Percentiles rank a stretch among this genome's conserved stretches.
phyloP scores from a whole-genome alignment of 345 rosid genomes.

The Bruguiera parviflora region DNA sequence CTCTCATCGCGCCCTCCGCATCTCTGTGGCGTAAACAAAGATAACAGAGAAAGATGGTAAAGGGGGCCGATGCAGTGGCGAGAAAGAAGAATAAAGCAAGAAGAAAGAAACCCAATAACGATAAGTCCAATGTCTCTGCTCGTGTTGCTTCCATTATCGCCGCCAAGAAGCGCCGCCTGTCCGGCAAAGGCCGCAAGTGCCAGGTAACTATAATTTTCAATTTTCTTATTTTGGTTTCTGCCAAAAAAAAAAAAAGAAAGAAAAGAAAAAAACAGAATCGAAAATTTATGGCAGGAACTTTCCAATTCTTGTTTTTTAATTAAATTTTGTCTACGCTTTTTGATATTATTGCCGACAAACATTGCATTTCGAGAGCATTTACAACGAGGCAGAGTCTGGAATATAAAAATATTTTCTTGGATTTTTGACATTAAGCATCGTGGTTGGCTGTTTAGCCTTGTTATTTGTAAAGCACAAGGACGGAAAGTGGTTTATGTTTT shows the following conservation, averaged over 20 bases:
- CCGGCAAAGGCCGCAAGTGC: conserved; percentile 73
- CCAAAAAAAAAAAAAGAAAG: too few species aligned
- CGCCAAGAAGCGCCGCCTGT: conserved; percentile 77
- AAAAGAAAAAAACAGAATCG: too few species aligned
- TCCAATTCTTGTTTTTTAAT: background rate
- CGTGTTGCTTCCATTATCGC: conserved; percentile 81
- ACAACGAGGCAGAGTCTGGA: too few species aligned
- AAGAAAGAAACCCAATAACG: conserved; percentile 51
- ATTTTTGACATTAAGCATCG: background rate
- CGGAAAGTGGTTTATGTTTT: background rate
- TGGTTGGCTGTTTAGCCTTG: background rate
- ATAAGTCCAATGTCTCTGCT: conserved; percentile 49
- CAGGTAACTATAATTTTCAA: conserved; percentile 37
- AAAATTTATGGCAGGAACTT: background rate
- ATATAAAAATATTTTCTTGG: too few species aligned
- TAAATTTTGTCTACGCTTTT: background rate
- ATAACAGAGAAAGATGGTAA: conserved; percentile 41
- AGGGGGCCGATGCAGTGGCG: conserved; percentile 62
- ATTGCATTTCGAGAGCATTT: too few species aligned
- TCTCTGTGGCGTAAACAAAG: too few species aligned
- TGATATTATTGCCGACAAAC: too few species aligned
- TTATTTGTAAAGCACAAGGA: too few species aligned
- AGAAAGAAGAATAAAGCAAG: conserved; percentile 61
- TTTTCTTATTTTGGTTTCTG: too few species aligned
- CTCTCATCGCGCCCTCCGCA: too few species aligned